phyloP scores from a whole-genome alignment of 257 asterid genomes.

The Jaltomata sinuosa region DNA sequence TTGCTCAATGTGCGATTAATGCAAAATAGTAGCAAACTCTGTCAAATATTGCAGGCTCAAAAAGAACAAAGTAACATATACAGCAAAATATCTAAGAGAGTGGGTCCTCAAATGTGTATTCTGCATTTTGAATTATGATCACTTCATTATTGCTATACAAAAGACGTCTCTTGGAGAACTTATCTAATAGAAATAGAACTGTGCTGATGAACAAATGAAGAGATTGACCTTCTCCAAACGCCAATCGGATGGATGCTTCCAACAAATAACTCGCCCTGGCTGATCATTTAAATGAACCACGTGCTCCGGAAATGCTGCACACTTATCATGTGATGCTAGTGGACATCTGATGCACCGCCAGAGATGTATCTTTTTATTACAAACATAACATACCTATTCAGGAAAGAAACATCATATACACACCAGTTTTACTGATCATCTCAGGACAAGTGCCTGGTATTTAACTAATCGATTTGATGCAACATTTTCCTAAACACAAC shows the following conservation, averaged over 20 bases:
- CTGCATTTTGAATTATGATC: background rate
- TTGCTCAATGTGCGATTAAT: background rate
- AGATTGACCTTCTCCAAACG: conserved; percentile 52
- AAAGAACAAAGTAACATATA: background rate
- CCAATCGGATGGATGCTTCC: conserved; percentile 75
- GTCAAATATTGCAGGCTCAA: background rate
- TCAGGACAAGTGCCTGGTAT: background rate
- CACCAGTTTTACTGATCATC: background rate
- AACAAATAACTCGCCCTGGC: conserved; percentile 74
- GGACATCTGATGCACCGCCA: conserved; percentile 77
- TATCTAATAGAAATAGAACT: conserved; percentile 2
- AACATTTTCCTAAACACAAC: background rate
- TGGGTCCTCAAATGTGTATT: background rate
- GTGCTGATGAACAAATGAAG: conserved; percentile 17
- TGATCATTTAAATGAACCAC: conserved; percentile 45
- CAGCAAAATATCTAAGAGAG: background rate
- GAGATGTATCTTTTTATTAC: conserved; percentile 57
- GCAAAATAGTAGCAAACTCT: background rate
- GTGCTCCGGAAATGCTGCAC: conserved; percentile 75
- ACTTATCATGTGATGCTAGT: conserved; percentile 64
- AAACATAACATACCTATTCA: conserved; percentile 69
- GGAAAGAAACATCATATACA: conserved; percentile 11
- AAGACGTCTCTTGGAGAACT: background rate
- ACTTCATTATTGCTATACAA: background rate
- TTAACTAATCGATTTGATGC: background rate